Evolutionary conservation across 2,329 filamentous ascomycete genomes (phyloP), one percentile per base, ranked within the genome.

Genomic region (Penicillium sp.): DNA sequence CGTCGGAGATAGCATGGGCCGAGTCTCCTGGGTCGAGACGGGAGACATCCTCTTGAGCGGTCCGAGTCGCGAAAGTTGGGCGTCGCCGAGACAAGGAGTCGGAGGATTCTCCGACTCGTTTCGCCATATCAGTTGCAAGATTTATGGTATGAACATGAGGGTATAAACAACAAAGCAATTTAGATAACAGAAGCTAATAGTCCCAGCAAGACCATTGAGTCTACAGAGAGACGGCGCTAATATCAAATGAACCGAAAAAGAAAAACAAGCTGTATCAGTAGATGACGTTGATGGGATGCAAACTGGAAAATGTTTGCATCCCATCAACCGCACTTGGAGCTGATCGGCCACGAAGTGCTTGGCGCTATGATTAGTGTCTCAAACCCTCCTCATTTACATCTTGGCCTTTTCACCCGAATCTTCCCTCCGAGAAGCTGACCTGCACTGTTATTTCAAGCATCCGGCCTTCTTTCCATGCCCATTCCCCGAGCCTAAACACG

Each of bases 41-140:
- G 19, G 69, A 66, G 33, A 64, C 70, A 69, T 77, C 75, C 66
- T 74, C 75, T 61, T 70, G 61, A 38, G 75, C 67, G 9, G 73
- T 72, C 56, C 73, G 72, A 48, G 74, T 70, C 21, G 73, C 73
- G 61, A 77, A 76, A 55, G 69, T 73, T n/a, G 74, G 74, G 55
- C 72, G 68, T 64, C 68, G 69, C 60, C 73, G 69, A 67, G 72
- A 68, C 62, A 72, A 62, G 47, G 67, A 63, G 61, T 61, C 61
- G 43, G 65, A 64, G 60, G 64, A 44, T 57, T 62, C 49, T 49
- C 62, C 58, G 48, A 54, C 58, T 43, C 53, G 59, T 58, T 58
- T 54, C 45, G 65, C 67, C 70, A 70, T 72, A 17, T 47, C 43
- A 61, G 49, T 25, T 49, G 41, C 45, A 52, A 54, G 33, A 29